Percentiles rank a stretch among this genome's conserved stretches.
Evolutionary conservation across 83 land plant species (phyloP).

Genomic region (Picea engelmannii): DNA sequence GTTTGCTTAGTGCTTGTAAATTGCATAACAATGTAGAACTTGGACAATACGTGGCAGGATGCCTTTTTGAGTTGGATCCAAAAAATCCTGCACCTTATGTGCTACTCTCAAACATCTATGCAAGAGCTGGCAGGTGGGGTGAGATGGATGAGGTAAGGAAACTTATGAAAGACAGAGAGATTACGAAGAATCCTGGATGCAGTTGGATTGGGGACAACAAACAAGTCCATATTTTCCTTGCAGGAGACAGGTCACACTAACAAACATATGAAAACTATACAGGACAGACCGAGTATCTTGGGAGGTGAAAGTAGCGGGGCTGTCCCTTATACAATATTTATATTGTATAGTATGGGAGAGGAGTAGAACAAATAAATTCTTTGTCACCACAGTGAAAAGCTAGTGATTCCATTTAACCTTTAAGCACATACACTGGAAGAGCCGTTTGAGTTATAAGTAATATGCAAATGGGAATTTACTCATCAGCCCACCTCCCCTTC

Average conservation of each 20-base stretch:
- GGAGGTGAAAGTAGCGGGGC: not conserved
- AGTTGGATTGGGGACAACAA: not conserved
- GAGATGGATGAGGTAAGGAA: not conserved
- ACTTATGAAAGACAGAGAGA: not conserved
- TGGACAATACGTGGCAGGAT: not conserved
- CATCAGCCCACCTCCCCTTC: too few relatives aligned
- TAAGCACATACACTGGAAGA: not conserved
- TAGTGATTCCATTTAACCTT: not conserved
- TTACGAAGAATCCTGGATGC: not conserved
- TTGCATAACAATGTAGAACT: not conserved
- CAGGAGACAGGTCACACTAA: not conserved
- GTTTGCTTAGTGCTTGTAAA: not conserved
- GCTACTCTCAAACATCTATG: not conserved
- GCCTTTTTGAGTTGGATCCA: not conserved
- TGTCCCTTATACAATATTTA: not conserved
- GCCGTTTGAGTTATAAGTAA: not conserved
- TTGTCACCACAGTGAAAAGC: not conserved
- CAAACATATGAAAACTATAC: not conserved
- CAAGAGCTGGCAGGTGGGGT: not conserved
- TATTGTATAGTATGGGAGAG: not conserved
- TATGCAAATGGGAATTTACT: not conserved
- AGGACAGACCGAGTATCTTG: not conserved
- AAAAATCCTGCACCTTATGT: conserved; percentile 2
- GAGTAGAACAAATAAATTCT: not conserved
- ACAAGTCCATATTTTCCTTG: not conserved